Percentiles rank a stretch among this genome's conserved stretches.
phyloP scores from a whole-genome alignment of 306 rosid species.

The Sophora flavescens region DNA sequence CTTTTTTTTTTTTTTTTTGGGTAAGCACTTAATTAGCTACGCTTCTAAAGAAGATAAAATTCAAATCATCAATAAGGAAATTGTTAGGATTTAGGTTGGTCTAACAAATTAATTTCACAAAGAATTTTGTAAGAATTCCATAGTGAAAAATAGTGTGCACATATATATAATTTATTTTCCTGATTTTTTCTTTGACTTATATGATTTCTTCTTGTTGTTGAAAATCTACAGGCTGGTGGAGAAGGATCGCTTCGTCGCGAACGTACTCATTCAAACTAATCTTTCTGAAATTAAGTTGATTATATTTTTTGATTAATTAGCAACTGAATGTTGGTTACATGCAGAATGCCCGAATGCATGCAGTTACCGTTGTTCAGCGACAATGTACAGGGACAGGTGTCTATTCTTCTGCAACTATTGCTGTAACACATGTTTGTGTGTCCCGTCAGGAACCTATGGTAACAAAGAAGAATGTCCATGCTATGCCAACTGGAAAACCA shows the following conservation, averaged over 20 bases:
- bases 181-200: not conserved
- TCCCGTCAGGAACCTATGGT: slow-evolving; percentile 11
- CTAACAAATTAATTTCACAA: too few relatives aligned
- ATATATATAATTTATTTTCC: not conserved
- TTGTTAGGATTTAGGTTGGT: too few relatives aligned
- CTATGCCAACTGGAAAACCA: slow-evolving; percentile 11
- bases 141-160: too few relatives aligned
- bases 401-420: slow-evolving; percentile 18
- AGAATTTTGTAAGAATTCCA: too few relatives aligned
- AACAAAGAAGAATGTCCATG: slow-evolving; percentile 41
- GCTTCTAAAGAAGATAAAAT: too few relatives aligned
- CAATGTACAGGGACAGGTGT: slow-evolving; percentile 1
- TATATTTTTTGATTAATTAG: not conserved
- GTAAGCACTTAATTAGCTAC: too few relatives aligned
- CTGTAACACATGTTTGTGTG: slow-evolving; percentile 19
- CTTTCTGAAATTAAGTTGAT: not conserved
- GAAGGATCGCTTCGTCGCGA: slow-evolving; percentile 21
- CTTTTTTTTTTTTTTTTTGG: too few relatives aligned
- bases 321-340: not conserved
- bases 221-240: slow-evolving; percentile 31
- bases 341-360: slow-evolving; percentile 10
- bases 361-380: slow-evolving; percentile 10
- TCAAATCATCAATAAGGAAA: too few relatives aligned
- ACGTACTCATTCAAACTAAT: not conserved
- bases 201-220: not conserved